A percentile compares a stretch with the other conserved stretches of the same genome.
Evolutionary conservation across 805 yeast species (phyloP).

Genomic region (Blastobotrys terrestris): DNA sequence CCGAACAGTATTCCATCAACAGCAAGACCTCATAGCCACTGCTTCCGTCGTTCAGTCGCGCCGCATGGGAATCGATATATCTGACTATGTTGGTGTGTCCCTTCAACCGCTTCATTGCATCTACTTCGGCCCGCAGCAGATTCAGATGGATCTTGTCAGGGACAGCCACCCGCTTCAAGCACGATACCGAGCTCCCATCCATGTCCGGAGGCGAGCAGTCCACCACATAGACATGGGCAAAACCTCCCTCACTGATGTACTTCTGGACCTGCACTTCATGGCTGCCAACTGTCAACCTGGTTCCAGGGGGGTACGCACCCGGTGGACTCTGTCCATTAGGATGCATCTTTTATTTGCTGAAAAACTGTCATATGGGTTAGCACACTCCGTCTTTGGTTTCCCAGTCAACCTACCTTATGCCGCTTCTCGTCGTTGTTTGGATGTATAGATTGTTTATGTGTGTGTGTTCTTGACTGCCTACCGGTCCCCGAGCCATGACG

Average conservation of each 20-base stretch:
- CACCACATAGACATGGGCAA: constrained; percentile 89
- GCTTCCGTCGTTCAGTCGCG: constrained; percentile 46
- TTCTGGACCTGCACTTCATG: constrained; percentile 63
- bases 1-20: constrained; percentile 89
- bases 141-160: constrained; percentile 84
- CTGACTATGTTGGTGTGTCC: constrained; percentile 79
- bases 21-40: constrained; percentile 77
- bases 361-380: neutral
- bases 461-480: neutral
- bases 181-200: constrained; percentile 53
- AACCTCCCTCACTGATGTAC: constrained; percentile 84
- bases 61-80: constrained; percentile 93
- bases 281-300: constrained; percentile 74
- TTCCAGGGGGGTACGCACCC: constrained; percentile 71
- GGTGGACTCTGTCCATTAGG: constrained; percentile 35
- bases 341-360: neutral
- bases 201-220: constrained; percentile 48
- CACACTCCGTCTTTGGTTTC: neutral
- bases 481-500: neutral
- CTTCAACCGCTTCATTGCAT: constrained; percentile 85
- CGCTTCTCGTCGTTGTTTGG: neutral
- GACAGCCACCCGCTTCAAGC: constrained; percentile 91
- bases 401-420: neutral
- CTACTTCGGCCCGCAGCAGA: constrained; percentile 87
- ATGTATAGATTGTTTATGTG: neutral